These are phyloP conservation scores for Apiospora arundinis DNA, from an alignment of 2,329 filamentous ascomycete genomes.

Conservation along the genomic window DNA sequence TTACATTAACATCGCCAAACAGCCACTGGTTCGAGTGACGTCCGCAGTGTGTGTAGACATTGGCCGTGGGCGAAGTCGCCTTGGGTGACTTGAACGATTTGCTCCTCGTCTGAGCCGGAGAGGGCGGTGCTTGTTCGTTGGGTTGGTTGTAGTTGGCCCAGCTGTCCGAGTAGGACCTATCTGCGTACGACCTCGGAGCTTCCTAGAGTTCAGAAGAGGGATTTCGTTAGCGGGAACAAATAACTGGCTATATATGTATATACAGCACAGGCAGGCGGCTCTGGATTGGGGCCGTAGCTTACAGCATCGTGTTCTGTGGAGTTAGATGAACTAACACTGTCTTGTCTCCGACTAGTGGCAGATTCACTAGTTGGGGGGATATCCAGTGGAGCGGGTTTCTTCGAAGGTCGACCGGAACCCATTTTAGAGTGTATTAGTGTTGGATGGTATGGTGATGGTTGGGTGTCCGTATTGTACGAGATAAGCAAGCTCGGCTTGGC, in stretches of 20 bases:
- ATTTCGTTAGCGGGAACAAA: neutral
- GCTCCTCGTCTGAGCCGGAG: conserved; percentile 36
- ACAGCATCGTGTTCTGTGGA: neutral
- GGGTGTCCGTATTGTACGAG: neutral
- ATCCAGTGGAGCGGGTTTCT: conserved; percentile 29
- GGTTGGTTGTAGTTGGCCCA: conserved; percentile 21
- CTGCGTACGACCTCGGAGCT: conserved; percentile 5
- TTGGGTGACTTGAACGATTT: conserved; percentile 33
- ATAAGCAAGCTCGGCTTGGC: neutral
- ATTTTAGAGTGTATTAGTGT: conserved; percentile 28
- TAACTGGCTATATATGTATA: neutral
- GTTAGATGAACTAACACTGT: conserved; percentile 35
- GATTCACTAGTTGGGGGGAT: conserved; percentile 24
- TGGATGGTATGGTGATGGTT: neutral
- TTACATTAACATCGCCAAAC: conserved; percentile 55
- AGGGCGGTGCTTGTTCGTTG: conserved; percentile 21
- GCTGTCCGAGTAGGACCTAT: conserved; percentile 20
- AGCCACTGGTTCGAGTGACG: conserved; percentile 61
- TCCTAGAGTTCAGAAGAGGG: neutral
- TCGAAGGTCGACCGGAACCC: conserved; percentile 30
- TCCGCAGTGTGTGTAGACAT: conserved; percentile 61
- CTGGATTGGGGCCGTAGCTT: neutral
- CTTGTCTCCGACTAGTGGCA: conserved; percentile 30
- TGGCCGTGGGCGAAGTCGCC: conserved; percentile 48
- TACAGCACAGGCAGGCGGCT: neutral